Evolutionary conservation across 2,329 filamentous ascomycete species (phyloP).

Genomic region (Phyllosticta paracitricarpa): DNA sequence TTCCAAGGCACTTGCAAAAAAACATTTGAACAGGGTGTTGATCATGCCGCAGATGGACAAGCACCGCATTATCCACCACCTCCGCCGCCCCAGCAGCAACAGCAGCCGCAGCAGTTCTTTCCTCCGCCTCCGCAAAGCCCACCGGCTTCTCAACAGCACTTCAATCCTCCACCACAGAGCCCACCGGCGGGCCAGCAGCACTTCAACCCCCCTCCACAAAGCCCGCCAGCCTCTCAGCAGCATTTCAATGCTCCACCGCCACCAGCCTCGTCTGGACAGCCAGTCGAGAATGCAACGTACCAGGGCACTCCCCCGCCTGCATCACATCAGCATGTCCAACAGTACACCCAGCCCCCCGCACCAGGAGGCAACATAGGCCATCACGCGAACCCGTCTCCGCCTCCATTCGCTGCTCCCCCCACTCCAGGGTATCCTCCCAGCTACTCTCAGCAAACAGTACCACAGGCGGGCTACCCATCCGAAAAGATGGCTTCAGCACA

Average conservation of each 20-base stretch:
- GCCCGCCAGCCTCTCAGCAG: not conserved
- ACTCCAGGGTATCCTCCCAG: conserved; percentile 19
- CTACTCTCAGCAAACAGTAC: not conserved
- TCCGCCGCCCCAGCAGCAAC: conserved; percentile 11
- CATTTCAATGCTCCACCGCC: conserved; percentile 23
- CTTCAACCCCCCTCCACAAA: conserved; percentile 25
- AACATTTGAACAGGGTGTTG: not conserved
- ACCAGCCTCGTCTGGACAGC: conserved; percentile 5
- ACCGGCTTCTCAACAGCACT: conserved; percentile 26
- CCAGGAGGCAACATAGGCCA: conserved; percentile 19
- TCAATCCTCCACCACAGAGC: conserved; percentile 26
- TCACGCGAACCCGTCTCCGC: conserved; percentile 12
- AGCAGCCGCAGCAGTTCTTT: conserved; percentile 14
- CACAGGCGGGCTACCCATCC: conserved; percentile 6
- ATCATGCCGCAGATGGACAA: conserved; percentile 1
- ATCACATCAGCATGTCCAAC: conserved; percentile 17
- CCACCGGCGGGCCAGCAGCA: conserved; percentile 21
- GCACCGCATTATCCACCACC: conserved; percentile 18
- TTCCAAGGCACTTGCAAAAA: not conserved
- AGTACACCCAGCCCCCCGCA: conserved; percentile 25
- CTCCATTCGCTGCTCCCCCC: conserved; percentile 8
- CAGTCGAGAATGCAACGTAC: not conserved
- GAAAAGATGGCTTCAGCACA: conserved; percentile 1
- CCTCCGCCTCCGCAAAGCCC: conserved; percentile 17
- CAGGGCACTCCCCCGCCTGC: conserved; percentile 17